Conservation (phyloP, 306 rosid species). For the Albizia julibrissin region DNA sequence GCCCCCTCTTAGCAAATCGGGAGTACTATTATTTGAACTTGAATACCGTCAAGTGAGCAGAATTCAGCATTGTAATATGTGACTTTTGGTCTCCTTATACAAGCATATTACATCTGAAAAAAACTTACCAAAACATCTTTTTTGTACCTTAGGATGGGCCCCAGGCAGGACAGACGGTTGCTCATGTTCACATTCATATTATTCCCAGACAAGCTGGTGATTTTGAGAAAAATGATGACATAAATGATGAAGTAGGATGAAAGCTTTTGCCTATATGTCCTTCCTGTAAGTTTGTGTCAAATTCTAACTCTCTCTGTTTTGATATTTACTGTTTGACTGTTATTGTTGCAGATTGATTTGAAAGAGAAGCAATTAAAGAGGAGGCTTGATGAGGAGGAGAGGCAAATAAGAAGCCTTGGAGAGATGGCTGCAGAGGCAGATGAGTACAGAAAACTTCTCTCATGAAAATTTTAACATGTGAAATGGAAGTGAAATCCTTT, state of each 20-base stretch:
- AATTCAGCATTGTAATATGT: background rate
- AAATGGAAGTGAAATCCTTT: conserved; percentile 19
- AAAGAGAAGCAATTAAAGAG: conserved; percentile 78
- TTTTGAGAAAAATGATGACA: conserved; percentile 77
- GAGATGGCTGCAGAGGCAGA: conserved; percentile 89
- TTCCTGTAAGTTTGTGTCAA: conserved; percentile 9
- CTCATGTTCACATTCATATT: conserved; percentile 92
- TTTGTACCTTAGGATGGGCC: conserved; percentile 76
- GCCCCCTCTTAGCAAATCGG: background rate
- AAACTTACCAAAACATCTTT: conserved; percentile 31
- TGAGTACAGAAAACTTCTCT: conserved; percentile 75
- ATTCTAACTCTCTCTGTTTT: background rate
- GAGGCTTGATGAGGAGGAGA: conserved; percentile 84
- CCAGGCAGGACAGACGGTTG: conserved; percentile 81
- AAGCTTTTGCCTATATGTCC: background rate
- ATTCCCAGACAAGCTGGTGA: conserved; percentile 72
- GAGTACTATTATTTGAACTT: background rate
- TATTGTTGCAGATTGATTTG: conserved; percentile 61
- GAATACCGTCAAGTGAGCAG: background rate
- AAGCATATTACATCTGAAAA: background rate
- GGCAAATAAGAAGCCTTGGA: conserved; percentile 68
- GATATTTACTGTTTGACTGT: conserved; percentile 8
- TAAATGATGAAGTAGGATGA: conserved; percentile 72
- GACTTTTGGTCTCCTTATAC: background rate
- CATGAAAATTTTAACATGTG: conserved; percentile 18